Evolutionary conservation across 2,329 filamentous ascomycete genomes (phyloP), one percentile per base, ranked within the genome.

Genomic region (Curvularia spicifera): DNA sequence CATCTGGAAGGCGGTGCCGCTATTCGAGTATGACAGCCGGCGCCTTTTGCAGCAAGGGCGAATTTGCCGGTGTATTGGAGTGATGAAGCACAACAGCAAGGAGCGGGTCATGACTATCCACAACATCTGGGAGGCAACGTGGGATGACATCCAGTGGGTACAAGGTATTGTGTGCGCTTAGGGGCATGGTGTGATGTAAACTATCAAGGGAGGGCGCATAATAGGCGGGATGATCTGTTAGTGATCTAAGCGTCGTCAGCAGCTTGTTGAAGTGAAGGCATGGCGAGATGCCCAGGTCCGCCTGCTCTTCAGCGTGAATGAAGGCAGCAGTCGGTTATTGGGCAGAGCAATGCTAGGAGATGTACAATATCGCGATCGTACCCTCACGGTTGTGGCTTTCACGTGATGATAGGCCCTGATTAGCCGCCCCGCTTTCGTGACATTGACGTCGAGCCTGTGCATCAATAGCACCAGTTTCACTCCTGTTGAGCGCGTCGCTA

Each of bases 101-200:
- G 75, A 74, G 53, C 79, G 80, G 81, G 71, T 73, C 20, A 70
- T 83, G 49, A 72, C 77, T 8, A 74, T 86, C 4, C 69, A 82
- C 55, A 84, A 79, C 54, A 80, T 85, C 12, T 82, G 83, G 78
- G 76, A 81, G 58, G 82, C 81, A 2, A 79, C 75, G 31, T 84
- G 81, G 81, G 83, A 84, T 29, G 84, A 86, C 65, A 76, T 86
- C n/a, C 73, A 78, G 10, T 80, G 78, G 76, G 82, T 80, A 3
- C 80, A 80, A 59, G 79, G 78, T 5, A 81, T 85, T 43, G 56
- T 76, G 39, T 61, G 67, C 18, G 56, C 63, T 1, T 73, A 56
- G 68, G 20, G 31, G 15, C 7, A 40, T 33, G 10, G 22, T 37
- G 22, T 22, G 3, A 51, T 48, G 35, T 39, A 43, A 18, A 24